Base-by-base conservation (phyloP, 352 stramenopile species). In the Pythium apleroticum region DNA sequence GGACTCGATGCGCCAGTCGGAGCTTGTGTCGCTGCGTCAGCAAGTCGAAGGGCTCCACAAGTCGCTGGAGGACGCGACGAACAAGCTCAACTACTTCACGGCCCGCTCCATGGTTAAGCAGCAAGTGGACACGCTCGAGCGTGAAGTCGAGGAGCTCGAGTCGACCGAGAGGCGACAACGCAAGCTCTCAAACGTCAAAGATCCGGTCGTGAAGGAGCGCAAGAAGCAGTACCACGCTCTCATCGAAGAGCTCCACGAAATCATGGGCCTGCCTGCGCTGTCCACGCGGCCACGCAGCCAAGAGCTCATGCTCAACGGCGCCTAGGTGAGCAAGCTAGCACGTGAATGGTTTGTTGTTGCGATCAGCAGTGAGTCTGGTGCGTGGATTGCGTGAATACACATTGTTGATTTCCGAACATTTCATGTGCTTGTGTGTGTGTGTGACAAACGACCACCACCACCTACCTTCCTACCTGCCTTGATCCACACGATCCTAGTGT, bases 201-300 rank as follows among this genome's bases (percentile, higher is more conserved):
- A 92, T 37, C 70, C 78, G 0, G 61, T 75, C n/a, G 35, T 77
- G 4, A 37, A 39, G 6, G 65, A 72, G 25, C 78, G 83, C 12
- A 69, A 78, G 6, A 60, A 63, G 28, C 76, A 64, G 4, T 88
- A 88, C 57, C 60, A 78, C 17, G 60, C 78, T 24, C 69, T 92
- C 3, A 74, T 92, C 50, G 71, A 76, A 11, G 83, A 92, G 66
- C 68, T 92, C 46, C 83, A 89, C 49, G 83, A 90, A 53, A 78
- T 92, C 65, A 92, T 92, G 81, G 83, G 83, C 2, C 59, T 91
- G 48, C 76, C 81, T 19, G 62, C 62, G 22, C 49, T 70, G 20
- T 46, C 33, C 15, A 60, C 52, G n/a, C 60, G 41, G 4, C 41
- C 60, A 11, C 27, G 27, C 49, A 56, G 35, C 27, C 20, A 52